phyloP scores from a whole-genome alignment of 2,329 filamentous ascomycete species.

The Cordyceps tenuipes region DNA sequence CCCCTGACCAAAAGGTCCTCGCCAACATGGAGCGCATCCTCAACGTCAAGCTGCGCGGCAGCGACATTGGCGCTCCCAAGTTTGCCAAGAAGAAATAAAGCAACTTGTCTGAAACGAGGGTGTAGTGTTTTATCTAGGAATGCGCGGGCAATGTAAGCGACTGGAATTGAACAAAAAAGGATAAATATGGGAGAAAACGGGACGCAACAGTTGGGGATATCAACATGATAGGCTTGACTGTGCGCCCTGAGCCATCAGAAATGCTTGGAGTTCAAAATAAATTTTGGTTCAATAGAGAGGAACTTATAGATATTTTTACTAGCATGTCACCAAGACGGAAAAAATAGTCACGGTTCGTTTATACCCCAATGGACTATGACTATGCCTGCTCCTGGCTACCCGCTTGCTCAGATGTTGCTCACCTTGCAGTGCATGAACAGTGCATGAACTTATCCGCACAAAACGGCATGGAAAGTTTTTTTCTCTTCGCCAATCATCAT shows the following conservation, averaged over 20 bases:
- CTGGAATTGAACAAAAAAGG: not conserved
- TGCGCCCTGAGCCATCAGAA: not conserved
- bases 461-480: not conserved
- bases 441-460: too few species aligned
- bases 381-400: not conserved
- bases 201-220: not conserved
- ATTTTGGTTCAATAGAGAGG: slow-evolving; percentile 1
- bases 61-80: slow-evolving; percentile 76
- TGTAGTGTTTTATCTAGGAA: slow-evolving; percentile 8
- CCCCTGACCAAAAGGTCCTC: slow-evolving; percentile 79
- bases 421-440: not conserved
- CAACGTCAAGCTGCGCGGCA: slow-evolving; percentile 79
- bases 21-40: slow-evolving; percentile 71
- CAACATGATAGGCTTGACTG: not conserved
- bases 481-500: not conserved
- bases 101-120: not conserved
- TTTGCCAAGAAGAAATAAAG: slow-evolving; percentile 62
- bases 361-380: not conserved
- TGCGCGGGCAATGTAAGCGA: slow-evolving; percentile 8
- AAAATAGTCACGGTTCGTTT: slow-evolving; percentile 1
- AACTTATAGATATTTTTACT: slow-evolving; percentile 11
- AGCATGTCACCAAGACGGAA: slow-evolving; percentile 11
- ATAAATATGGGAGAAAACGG: not conserved
- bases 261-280: slow-evolving; percentile 11
- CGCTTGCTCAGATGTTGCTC: slow-evolving; percentile 4